phyloP scores from a whole-genome alignment of 169 alveolate species.

The Toxoplasma gondii region DNA sequence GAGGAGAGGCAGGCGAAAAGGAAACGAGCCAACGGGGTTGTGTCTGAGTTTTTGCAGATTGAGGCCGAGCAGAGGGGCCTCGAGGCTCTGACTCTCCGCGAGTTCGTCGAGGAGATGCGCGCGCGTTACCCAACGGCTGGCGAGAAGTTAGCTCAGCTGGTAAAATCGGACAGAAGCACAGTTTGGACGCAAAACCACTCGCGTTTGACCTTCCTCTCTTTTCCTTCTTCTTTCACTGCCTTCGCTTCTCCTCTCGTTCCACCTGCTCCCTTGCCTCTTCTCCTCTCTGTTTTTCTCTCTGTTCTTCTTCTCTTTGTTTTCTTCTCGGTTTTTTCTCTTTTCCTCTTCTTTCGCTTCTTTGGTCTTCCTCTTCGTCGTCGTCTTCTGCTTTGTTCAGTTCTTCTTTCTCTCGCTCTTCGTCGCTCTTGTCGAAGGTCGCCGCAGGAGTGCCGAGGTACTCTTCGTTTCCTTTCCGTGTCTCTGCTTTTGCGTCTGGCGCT shows the following conservation, averaged over 20 bases:
- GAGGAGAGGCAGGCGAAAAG: neutral
- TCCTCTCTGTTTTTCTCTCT: neutral
- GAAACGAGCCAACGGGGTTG: neutral
- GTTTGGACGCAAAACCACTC: neutral
- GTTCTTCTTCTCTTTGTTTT: neutral
- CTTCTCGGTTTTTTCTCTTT: neutral
- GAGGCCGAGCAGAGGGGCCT: constrained; percentile 12
- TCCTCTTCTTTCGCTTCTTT: neutral
- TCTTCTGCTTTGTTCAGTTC: neutral
- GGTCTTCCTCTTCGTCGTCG: neutral
- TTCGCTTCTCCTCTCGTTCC: neutral
- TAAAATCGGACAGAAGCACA: neutral
- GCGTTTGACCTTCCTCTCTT: neutral
- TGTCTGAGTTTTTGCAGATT: neutral
- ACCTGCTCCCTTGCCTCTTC: neutral
- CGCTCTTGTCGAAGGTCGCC: neutral
- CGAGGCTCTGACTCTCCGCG: constrained; percentile 11
- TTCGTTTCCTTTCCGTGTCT: neutral
- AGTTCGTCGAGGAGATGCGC: constrained; percentile 10
- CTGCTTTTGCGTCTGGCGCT: neutral
- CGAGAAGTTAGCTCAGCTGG: constrained; percentile 41
- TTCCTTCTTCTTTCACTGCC: neutral
- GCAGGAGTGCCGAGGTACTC: neutral
- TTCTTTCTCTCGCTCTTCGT: neutral
- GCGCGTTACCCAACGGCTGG: constrained; percentile 23